Conservation (phyloP, 2,329 filamentous ascomycete species). For the Fusarium sp. region DNA sequence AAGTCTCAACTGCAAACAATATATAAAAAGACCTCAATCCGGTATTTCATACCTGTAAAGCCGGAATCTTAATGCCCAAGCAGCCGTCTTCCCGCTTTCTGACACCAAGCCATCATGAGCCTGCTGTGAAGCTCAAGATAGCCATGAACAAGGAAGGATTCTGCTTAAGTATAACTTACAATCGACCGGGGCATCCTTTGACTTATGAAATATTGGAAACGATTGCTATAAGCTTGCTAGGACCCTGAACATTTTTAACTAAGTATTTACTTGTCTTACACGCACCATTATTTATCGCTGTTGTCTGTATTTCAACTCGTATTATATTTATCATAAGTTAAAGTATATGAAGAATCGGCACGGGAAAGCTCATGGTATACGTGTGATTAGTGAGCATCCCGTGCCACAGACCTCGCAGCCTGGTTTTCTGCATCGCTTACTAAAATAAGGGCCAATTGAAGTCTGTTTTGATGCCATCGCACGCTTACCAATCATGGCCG, state of each 20-base stretch:
- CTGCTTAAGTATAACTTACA: neutral
- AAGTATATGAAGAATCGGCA: fast-evolving
- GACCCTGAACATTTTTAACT: neutral
- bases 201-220: no score
- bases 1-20: neutral
- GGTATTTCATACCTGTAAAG: neutral
- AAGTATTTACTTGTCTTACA: no score
- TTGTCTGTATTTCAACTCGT: fast-evolving
- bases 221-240: neutral
- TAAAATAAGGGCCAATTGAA: neutral
- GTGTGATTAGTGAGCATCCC: neutral
- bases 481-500: neutral
- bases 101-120: neutral
- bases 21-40: neutral
- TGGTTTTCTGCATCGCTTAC: neutral
- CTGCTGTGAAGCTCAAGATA: neutral
- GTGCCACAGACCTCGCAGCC: fast-evolving
- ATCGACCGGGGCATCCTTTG: neutral
- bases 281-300: no score
- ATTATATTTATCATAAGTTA: fast-evolving
- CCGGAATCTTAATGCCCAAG: neutral
- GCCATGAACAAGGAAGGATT: neutral
- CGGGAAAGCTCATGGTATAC: fast-evolving
- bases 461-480: neutral
- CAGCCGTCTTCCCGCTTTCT: neutral